Conservation (phyloP, 1,284 basidiomycete genomes). For the Stereum hirsutum region DNA sequence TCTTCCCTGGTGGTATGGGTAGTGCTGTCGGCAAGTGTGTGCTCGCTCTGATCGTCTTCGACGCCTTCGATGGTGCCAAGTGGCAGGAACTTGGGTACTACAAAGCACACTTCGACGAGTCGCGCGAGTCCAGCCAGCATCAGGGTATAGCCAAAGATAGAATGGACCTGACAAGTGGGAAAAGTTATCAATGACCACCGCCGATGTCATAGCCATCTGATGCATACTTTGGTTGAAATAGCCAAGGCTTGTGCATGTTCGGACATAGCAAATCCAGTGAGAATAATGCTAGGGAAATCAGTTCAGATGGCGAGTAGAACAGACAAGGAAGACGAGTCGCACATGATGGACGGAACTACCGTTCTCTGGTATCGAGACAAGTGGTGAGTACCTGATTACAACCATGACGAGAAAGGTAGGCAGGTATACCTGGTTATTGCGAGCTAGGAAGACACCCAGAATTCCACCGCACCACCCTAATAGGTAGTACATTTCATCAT, state of each 20-base stretch:
- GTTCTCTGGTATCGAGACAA: slow-evolving; percentile 40
- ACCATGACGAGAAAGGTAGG: not conserved
- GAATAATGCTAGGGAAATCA: slow-evolving; percentile 48
- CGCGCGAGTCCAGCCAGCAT: slow-evolving; percentile 81
- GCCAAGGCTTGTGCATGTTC: slow-evolving; percentile 81
- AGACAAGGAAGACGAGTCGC: slow-evolving; percentile 15
- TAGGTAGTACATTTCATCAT: too few relatives aligned
- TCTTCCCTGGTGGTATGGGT: slow-evolving; percentile 9
- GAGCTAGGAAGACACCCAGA: slow-evolving; percentile 79
- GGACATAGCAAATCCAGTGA: slow-evolving; percentile 95
- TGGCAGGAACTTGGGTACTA: slow-evolving; percentile 29
- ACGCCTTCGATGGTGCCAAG: slow-evolving; percentile 18
- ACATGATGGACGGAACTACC: slow-evolving; percentile 82
- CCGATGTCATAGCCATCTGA: too few relatives aligned
- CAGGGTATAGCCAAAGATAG: slow-evolving; percentile 77
- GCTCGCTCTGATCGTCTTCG: slow-evolving; percentile 52
- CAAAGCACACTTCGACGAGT: slow-evolving; percentile 84
- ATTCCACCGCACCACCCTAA: slow-evolving; percentile 88
- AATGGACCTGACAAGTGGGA: slow-evolving; percentile 89
- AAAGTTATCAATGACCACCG: too few relatives aligned
- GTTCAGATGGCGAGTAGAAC: slow-evolving; percentile 2
- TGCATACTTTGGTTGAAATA: slow-evolving; percentile 79
- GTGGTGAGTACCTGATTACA: not conserved
- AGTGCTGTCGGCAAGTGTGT: slow-evolving; percentile 47
- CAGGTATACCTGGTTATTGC: slow-evolving; percentile 59